Evolutionary conservation across 495 filamentous ascomycete genomes (phyloP).

Genomic region (Parmelia sp.): DNA sequence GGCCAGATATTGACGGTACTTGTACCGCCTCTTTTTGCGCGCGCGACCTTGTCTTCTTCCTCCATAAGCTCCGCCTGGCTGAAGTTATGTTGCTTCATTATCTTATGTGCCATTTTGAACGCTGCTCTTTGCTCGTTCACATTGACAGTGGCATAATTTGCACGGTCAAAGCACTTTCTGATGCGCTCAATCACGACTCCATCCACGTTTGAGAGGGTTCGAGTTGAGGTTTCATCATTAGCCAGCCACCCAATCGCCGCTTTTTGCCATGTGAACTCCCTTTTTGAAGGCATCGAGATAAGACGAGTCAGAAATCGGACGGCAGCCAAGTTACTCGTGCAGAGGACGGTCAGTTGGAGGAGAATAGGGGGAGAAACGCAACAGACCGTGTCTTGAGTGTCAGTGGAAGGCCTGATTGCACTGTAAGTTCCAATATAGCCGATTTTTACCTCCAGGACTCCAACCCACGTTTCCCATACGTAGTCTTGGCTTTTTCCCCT

Average conservation of each 20-base stretch:
- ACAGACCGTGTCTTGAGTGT: too few relatives aligned
- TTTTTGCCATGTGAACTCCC: conserved; percentile 5
- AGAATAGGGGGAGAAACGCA: too few relatives aligned
- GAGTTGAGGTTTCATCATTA: neutral
- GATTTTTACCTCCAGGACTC: too few relatives aligned
- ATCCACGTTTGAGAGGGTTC: neutral
- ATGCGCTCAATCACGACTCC: conserved; percentile 27
- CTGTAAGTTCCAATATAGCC: too few relatives aligned
- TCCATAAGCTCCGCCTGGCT: conserved; percentile 29
- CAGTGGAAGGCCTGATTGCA: too few relatives aligned
- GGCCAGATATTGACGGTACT: conserved; percentile 20
- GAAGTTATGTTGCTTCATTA: conserved; percentile 31
- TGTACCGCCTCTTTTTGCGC: conserved; percentile 25
- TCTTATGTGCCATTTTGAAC: conserved; percentile 27
- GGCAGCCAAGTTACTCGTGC: too few relatives aligned
- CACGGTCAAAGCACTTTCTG: conserved; percentile 31
- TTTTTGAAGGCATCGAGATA: neutral
- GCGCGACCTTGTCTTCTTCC: conserved; percentile 21
- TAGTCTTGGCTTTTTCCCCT: too few relatives aligned
- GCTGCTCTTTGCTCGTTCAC: conserved; percentile 31
- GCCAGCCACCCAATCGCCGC: conserved; percentile 8
- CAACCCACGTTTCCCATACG: too few relatives aligned
- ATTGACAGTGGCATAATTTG: conserved; percentile 26
- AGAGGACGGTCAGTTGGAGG: too few relatives aligned
- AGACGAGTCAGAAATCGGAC: too few relatives aligned